phyloP scores from a whole-genome alignment of 2,329 filamentous ascomycete species.

The Rutstroemia sydowiana region DNA sequence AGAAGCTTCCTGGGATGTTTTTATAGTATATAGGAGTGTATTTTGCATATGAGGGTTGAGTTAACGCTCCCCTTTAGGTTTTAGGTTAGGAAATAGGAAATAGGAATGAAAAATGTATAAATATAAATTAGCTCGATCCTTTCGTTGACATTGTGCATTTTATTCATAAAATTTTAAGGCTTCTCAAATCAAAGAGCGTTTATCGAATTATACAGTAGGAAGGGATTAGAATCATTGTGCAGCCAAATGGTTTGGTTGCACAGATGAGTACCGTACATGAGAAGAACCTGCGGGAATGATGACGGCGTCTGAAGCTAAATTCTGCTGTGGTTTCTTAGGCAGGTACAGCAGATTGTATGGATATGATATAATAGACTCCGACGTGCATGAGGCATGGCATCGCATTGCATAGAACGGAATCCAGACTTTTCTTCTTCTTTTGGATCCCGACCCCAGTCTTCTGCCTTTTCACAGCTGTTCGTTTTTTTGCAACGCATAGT shows the following conservation, averaged over 20 bases:
- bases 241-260: no score
- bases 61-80: not conserved
- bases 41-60: not conserved
- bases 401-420: not conserved
- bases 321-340: no score
- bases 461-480: not conserved
- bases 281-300: not conserved
- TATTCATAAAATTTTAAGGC: not conserved
- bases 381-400: not conserved
- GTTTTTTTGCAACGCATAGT: no score
- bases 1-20: not conserved
- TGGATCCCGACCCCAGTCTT: not conserved
- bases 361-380: no score
- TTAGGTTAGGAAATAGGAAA: not conserved
- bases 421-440: not conserved
- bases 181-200: not conserved
- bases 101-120: not conserved
- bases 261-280: no score
- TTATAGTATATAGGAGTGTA: not conserved
- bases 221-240: no score
- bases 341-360: no score
- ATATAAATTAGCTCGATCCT: not conserved
- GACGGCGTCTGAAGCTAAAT: not conserved
- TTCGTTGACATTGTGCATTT: not conserved
- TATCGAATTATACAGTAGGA: not conserved